Evolutionary conservation across 1,284 basidiomycete species (phyloP), one percentile per base, ranked within the genome.

Genomic region (Moesziomyces sp.): DNA sequence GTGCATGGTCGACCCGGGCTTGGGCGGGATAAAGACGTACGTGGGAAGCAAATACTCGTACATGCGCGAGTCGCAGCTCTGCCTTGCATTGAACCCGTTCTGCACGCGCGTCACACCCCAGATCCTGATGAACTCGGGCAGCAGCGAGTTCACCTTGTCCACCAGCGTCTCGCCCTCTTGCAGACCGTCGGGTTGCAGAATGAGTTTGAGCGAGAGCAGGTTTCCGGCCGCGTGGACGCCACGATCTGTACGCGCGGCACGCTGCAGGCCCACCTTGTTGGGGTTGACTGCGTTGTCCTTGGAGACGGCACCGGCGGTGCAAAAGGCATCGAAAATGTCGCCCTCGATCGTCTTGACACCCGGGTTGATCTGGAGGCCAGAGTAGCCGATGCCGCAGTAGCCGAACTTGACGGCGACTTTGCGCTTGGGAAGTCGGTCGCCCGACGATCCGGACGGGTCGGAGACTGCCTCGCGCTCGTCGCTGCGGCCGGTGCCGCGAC

Each of bases 141-240:
- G 87, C 78, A 94, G 89, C 49, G 89, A 87, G 85, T 99, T 99
- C 78, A 97, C 87, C 44, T 89, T 89, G n/a, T 87, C 86, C 0
- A 93, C 88, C 58, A 96, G 85, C 30, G 77, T 74, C 51, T 77
- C 63, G 14, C 74, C 76, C 6, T 59, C 44, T 1, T 60, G 46
- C 43, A 78, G 43, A 3, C 56, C 64, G 0, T 45, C 44, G 6
- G 97, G 84, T 55, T 83, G 68, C 10, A 84, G 57, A 48, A 84
- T 84, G 26, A 84, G 63, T 51, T 84, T 84, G n/a, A 84, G 61
- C 10, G 72, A 76, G 24, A 81, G 90, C 28, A 94, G 87, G 83
- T 99, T 99, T 13, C 95, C 93, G 8, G 94, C 95, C 6, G 97
- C 97, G 82, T 98, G 95, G 6, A 99, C 97, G 19, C 97, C 97